phyloP scores from a whole-genome alignment of 441 rosid species.

The Syzygium syzygioides region DNA sequence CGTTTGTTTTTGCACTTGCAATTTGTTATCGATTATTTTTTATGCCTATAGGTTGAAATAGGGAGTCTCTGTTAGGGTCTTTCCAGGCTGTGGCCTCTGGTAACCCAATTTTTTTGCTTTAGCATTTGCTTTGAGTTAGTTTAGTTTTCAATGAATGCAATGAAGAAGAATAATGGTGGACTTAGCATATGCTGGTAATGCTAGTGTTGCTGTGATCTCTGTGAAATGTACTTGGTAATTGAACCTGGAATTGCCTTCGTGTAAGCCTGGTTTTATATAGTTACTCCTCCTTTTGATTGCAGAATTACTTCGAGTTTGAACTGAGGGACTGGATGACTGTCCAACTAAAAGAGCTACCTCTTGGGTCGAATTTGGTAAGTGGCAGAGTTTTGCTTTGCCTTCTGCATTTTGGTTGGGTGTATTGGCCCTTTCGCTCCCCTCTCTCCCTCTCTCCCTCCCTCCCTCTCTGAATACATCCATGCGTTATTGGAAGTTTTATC shows the following conservation, averaged over 20 bases:
- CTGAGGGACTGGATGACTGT: conserved; percentile 75
- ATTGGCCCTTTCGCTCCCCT: not conserved
- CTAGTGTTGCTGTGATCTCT: not conserved
- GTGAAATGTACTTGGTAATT: not conserved
- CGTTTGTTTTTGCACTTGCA: not conserved
- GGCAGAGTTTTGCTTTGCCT: not conserved
- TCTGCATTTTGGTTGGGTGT: not conserved
- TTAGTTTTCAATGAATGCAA: not conserved
- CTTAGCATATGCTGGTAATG: not conserved
- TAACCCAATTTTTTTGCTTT: not conserved
- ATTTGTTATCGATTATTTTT: not conserved
- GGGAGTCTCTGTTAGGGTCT: not conserved
- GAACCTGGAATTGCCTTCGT: not conserved
- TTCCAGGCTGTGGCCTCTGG: not conserved
- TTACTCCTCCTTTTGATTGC: conserved; percentile 5
- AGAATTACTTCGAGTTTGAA: conserved; percentile 76
- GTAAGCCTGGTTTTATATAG: not conserved
- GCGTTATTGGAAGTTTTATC: not conserved
- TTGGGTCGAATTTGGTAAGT: conserved; percentile 65
- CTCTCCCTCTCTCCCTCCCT: not conserved
- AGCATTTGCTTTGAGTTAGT: not conserved
- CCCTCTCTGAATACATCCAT: not conserved
- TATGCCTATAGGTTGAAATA: not conserved
- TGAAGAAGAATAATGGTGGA: not conserved
- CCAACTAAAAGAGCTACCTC: conserved; percentile 49